Conservation (phyloP, 2,329 filamentous ascomycete genomes). For the Fusarium hostae region DNA sequence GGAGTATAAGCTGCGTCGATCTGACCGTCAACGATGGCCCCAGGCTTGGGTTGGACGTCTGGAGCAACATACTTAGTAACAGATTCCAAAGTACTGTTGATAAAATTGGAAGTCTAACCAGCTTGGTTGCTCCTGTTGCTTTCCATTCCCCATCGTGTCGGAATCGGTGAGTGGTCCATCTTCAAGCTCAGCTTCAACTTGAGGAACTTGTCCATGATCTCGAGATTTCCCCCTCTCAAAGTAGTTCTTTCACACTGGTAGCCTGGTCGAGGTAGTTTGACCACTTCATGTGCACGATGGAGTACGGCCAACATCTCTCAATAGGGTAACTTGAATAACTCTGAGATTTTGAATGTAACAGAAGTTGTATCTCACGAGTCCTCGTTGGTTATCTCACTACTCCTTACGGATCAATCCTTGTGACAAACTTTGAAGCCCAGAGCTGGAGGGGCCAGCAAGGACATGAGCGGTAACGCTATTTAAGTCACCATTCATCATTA, state of each 20-base stretch:
- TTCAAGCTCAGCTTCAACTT: neutral
- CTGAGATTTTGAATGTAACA: neutral
- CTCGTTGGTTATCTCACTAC: neutral
- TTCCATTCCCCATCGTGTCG: neutral
- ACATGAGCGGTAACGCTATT: neutral
- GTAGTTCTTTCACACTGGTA: no score
- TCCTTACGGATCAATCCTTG: neutral
- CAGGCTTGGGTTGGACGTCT: neutral
- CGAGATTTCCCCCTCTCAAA: neutral
- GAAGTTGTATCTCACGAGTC: neutral
- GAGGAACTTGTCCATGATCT: neutral
- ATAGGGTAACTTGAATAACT: neutral
- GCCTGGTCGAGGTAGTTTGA: neutral
- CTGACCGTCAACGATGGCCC: neutral
- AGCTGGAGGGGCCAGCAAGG: neutral
- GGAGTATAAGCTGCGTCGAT: neutral
- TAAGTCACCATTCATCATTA: constrained; percentile 6
- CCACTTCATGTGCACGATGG: neutral
- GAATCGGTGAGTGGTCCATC: neutral
- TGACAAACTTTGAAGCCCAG: neutral
- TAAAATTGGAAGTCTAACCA: neutral
- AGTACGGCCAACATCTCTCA: neutral
- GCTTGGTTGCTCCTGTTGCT: neutral
- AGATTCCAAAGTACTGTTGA: neutral
- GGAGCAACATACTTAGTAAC: neutral